These are phyloP conservation scores for Lolium rigidum DNA, from an alignment of 176 grass and related monocot genomes.

Conservation along the genomic window DNA sequence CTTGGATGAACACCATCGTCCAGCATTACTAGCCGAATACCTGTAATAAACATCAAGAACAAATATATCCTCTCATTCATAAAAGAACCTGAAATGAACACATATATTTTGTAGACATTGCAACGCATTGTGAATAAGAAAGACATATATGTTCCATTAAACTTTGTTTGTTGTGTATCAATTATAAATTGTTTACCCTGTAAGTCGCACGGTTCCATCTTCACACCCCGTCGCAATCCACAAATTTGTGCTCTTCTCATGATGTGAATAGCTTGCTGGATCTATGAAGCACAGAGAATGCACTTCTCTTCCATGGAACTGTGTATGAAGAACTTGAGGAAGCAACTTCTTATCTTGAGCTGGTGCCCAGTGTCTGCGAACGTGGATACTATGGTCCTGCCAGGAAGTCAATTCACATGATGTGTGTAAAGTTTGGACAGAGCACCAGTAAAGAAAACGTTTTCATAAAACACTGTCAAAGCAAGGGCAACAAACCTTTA, in stretches of 20 bases:
- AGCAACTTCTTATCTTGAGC: conserved; percentile 67
- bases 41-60: conserved; percentile 54
- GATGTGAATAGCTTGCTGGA: conserved; percentile 49
- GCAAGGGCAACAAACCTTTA: conserved; percentile 70
- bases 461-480: conserved; percentile 8
- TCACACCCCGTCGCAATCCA: conserved; percentile 91
- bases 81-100: conserved; percentile 8
- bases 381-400: conserved; percentile 86
- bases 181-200: conserved; percentile 58
- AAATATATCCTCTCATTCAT: conserved; percentile 11
- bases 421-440: neutral
- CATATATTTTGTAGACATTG: conserved; percentile 14
- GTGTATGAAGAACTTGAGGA: conserved; percentile 78
- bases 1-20: conserved; percentile 81
- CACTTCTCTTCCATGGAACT: conserved; percentile 96
- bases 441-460: conserved; percentile 5
- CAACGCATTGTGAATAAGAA: neutral
- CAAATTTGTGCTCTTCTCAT: conserved; percentile 37
- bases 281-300: conserved; percentile 83
- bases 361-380: conserved; percentile 66
- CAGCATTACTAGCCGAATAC: conserved; percentile 52
- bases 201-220: conserved; percentile 90
- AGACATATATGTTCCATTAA: neutral
- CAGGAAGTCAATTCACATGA: conserved; percentile 27
- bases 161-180: neutral